Conservation (phyloP, 2,329 filamentous ascomycete genomes). For the Colletotrichum sp. region DNA sequence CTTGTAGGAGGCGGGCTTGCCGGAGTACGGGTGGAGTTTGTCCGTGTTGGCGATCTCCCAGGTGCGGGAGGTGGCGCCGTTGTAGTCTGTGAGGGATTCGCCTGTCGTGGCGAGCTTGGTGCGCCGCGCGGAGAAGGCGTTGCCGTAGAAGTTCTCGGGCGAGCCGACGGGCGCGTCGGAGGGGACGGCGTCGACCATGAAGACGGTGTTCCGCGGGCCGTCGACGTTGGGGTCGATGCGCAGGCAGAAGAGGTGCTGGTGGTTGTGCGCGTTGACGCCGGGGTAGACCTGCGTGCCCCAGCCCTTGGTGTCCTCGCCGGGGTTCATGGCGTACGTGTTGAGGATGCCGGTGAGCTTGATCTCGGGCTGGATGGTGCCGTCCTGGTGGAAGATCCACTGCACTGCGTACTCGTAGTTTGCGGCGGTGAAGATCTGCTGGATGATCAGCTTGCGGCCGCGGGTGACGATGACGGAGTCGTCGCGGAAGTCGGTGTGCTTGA, state of each 20-base stretch:
- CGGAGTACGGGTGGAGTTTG: slow-evolving; percentile 84
- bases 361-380: slow-evolving; percentile 90
- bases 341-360: slow-evolving; percentile 91
- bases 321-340: slow-evolving; percentile 86
- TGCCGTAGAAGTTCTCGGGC: slow-evolving; percentile 84
- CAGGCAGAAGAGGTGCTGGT: slow-evolving; percentile 93
- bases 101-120: slow-evolving; percentile 77
- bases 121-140: slow-evolving; percentile 86
- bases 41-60: slow-evolving; percentile 92
- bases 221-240: slow-evolving; percentile 89
- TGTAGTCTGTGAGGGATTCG: slow-evolving; percentile 78
- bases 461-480: slow-evolving; percentile 89
- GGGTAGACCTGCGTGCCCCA: slow-evolving; percentile 95
- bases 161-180: slow-evolving; percentile 79
- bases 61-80: slow-evolving; percentile 78
- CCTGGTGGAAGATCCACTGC: slow-evolving; percentile 87
- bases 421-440: slow-evolving; percentile 93
- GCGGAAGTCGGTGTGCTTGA: slow-evolving; percentile 94
- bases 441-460: slow-evolving; percentile 81
- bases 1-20: slow-evolving; percentile 87
- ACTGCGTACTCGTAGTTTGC: slow-evolving; percentile 91
- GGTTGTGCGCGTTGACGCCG: slow-evolving; percentile 91
- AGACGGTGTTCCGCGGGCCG: slow-evolving; percentile 83
- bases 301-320: slow-evolving; percentile 80
- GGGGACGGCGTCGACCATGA: slow-evolving; percentile 77